Base-by-base conservation (phyloP, 108 stramenopile species). In the Pseudonitzschia delicatissima region DNA sequence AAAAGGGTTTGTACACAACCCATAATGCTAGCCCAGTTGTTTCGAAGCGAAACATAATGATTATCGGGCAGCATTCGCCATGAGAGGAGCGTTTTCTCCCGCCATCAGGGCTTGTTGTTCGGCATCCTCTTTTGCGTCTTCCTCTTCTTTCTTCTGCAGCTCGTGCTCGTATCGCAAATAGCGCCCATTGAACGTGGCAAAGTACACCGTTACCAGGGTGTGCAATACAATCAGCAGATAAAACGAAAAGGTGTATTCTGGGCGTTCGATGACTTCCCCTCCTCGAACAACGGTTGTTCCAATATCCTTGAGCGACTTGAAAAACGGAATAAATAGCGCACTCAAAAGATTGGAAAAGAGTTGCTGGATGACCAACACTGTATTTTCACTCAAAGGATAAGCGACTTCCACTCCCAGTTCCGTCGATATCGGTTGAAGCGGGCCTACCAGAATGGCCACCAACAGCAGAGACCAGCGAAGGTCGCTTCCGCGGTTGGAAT, bases 321-420 rank as follows among this genome's bases (percentile, higher is more conserved):
- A 94, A n/a, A 85, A 55, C 6, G 93, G 93, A 68, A 94, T 91
- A 70, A 94, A 94, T 12, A 84, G 23, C 12, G 93, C 93, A 52
- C 85, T 86, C 58, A 87, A 51, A 27, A 91, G 64, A 71, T 94
- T 94, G 51, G 90, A 89, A 67, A 87, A 84, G 23, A 94, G 81
- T 53, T 94, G 93, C 51, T 91, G 83, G 33, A 94, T 87, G 3
- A 94, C 93, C 29, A 94, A 64, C 5, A 94, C 93, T 0, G 88
- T 91, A 63, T 94, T 94, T 45, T 91, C 93, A 44, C 85, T 84
- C 34, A 91, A 58, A 1, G 93, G 93, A 67, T 91, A 89, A 1
- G 78, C 90, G 26, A 91, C 87, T 49, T 94, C 93, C 11, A 90
- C 90, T 37, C 87, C 90, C 34, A 94, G 73, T 62, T 90, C 93